Conservation (phyloP, 805 yeast species). For the Torulaspora delbrueckii region DNA sequence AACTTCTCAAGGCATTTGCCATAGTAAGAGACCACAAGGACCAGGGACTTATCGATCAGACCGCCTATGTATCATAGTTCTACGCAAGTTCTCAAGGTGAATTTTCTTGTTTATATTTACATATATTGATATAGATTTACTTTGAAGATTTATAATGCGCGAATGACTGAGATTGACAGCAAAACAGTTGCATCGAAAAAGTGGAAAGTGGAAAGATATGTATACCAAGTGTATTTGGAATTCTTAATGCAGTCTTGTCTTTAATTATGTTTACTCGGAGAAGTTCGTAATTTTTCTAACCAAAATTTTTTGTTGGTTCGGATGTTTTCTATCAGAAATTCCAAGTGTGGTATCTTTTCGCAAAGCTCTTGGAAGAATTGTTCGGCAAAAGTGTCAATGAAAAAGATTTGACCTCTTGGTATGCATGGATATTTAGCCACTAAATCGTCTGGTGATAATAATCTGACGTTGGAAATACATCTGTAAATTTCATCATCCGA, state of each 20-base stretch:
- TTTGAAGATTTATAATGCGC: neutral
- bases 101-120: constrained; percentile 2
- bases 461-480: constrained; percentile 1
- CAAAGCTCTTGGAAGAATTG: constrained; percentile 66
- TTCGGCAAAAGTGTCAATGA: constrained; percentile 75
- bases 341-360: constrained; percentile 54
- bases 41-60: constrained; percentile 34
- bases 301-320: constrained; percentile 53
- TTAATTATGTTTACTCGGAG: neutral
- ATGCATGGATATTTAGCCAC: constrained; percentile 45
- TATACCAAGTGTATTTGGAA: neutral
- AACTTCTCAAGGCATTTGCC: constrained; percentile 85
- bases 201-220: neutral
- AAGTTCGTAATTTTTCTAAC: constrained; percentile 28
- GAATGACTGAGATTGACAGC: constrained; percentile 2
- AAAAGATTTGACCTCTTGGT: constrained; percentile 72
- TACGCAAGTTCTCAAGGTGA: neutral
- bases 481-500: constrained; percentile 22
- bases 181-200: neutral
- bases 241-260: neutral
- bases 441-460: constrained; percentile 36
- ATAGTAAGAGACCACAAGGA: constrained; percentile 61
- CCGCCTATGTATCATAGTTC: constrained; percentile 18
- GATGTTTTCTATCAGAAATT: constrained; percentile 52
- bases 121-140: neutral